These are phyloP conservation scores for Metschnikowia koreensis DNA, from an alignment of 805 yeast genomes.

Conservation along the genomic window DNA sequence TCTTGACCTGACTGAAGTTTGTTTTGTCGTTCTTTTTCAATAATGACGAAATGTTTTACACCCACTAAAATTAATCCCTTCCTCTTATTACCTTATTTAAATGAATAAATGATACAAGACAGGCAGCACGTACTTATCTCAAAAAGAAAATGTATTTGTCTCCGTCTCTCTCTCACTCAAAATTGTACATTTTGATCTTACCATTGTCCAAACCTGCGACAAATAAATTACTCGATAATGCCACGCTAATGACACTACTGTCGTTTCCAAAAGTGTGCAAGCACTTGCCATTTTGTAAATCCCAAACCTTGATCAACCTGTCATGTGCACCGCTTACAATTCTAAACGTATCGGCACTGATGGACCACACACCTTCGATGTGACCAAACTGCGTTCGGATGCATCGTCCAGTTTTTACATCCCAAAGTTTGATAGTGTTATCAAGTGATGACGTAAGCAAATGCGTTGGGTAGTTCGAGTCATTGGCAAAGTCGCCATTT, in stretches of 20 bases:
- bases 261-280: constrained; percentile 88
- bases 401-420: constrained; percentile 80
- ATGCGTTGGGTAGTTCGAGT: constrained; percentile 67
- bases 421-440: constrained; percentile 93
- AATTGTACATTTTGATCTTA: constrained; percentile 66
- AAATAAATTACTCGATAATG: constrained; percentile 82
- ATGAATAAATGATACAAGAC: not conserved
- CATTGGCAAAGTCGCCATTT: constrained; percentile 6
- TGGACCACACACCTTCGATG: constrained; percentile 97
- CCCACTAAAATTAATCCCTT: not conserved
- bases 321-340: constrained; percentile 95
- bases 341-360: constrained; percentile 93
- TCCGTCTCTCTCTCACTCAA: constrained; percentile 4
- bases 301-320: constrained; percentile 89
- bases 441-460: constrained; percentile 84
- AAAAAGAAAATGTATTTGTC: not conserved
- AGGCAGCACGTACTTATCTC: no score
- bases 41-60: not conserved
- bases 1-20: constrained; percentile 7
- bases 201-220: constrained; percentile 92
- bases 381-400: constrained; percentile 95
- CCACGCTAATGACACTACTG: constrained; percentile 62
- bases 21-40: no score
- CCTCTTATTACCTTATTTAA: not conserved
- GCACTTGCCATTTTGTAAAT: constrained; percentile 89